Evolutionary conservation across 2,329 filamentous ascomycete species (phyloP).

Genomic region (Aspergillus neotritici): DNA sequence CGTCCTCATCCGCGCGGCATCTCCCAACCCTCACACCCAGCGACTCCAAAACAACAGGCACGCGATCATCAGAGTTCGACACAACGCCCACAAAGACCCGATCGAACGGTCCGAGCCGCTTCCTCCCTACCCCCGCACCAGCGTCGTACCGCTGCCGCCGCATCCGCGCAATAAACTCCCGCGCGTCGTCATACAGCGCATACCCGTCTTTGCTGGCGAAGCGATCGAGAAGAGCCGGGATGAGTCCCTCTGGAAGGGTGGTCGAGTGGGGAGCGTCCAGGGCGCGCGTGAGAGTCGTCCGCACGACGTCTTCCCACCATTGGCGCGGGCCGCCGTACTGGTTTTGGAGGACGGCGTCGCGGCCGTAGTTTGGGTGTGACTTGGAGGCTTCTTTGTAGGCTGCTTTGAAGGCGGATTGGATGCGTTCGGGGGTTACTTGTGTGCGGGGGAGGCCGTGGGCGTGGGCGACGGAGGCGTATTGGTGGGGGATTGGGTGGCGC

Average conservation of each 20-base stretch:
- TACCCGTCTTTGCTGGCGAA: slow-evolving; percentile 40
- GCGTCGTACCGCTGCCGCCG: background rate
- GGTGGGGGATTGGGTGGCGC: slow-evolving; percentile 32
- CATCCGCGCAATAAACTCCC: slow-evolving; percentile 32
- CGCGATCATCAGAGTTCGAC: slow-evolving; percentile 44
- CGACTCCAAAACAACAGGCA: slow-evolving; percentile 35
- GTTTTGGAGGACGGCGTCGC: slow-evolving; percentile 30
- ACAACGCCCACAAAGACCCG: slow-evolving; percentile 38
- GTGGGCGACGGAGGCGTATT: slow-evolving; percentile 38
- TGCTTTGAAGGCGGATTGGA: slow-evolving; percentile 34
- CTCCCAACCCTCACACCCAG: slow-evolving; percentile 36
- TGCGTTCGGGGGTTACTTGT: slow-evolving; percentile 20
- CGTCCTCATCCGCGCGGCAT: slow-evolving; percentile 27
- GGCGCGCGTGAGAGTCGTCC: slow-evolving; percentile 30
- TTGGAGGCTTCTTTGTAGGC: slow-evolving; percentile 28
- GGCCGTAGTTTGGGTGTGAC: slow-evolving; percentile 41
- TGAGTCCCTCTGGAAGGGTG: slow-evolving; percentile 30
- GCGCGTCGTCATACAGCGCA: slow-evolving; percentile 36
- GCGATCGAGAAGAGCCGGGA: slow-evolving; percentile 31
- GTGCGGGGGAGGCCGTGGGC: slow-evolving; percentile 30
- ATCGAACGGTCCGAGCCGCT: slow-evolving; percentile 22
- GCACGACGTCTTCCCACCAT: slow-evolving; percentile 43
- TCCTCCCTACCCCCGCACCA: slow-evolving; percentile 4
- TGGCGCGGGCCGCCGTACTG: slow-evolving; percentile 35
- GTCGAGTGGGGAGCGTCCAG: slow-evolving; percentile 10